Evolutionary conservation across 2,329 filamentous ascomycete genomes (phyloP).

Genomic region (Colletotrichum sp.): DNA sequence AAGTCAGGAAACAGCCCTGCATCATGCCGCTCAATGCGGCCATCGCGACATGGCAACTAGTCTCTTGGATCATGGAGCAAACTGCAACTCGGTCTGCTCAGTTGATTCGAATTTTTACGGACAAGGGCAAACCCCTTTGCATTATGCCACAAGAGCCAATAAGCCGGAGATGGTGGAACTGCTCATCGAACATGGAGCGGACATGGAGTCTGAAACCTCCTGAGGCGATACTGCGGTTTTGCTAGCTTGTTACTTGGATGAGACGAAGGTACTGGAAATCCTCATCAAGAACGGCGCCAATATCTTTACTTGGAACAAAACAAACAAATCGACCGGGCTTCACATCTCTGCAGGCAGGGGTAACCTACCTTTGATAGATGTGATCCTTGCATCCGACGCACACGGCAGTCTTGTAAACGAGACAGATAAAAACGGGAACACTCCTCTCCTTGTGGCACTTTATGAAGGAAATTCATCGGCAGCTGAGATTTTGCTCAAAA

Average conservation of each 20-base stretch:
- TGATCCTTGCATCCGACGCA: background rate
- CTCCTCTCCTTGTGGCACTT: background rate
- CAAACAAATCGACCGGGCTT: background rate
- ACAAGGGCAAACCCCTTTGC: background rate
- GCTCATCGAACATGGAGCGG: background rate
- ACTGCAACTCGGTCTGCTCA: background rate
- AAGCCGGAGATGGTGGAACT: background rate
- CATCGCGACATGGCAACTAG: background rate
- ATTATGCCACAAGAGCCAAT: background rate
- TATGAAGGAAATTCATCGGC: no score
- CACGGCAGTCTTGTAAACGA: background rate
- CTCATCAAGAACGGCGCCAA: background rate
- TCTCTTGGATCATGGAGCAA: background rate
- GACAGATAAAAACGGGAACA: background rate
- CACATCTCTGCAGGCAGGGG: background rate
- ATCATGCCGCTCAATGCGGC: no score
- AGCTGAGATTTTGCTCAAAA: no score
- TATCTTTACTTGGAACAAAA: background rate
- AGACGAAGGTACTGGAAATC: background rate
- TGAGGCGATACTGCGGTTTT: background rate
- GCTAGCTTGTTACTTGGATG: background rate
- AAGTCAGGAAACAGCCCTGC: no score
- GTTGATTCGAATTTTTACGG: background rate
- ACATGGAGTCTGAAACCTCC: background rate
- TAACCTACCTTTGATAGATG: background rate